phyloP scores from a whole-genome alignment of 176 grass and related monocot species.

The Tillandsia leiboldiana region DNA sequence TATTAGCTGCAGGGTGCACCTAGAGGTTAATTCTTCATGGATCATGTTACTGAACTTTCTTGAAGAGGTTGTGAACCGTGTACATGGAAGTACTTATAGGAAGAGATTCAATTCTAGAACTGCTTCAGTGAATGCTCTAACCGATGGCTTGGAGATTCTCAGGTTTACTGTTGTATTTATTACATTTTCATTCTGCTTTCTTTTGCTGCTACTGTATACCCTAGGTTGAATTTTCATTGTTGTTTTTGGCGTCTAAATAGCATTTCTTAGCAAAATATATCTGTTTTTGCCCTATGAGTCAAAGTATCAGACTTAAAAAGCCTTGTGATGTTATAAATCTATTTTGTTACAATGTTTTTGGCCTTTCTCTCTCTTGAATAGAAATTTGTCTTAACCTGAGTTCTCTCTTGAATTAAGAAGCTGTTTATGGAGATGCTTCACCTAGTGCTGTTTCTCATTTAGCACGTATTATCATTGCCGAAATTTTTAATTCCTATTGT shows the following conservation, averaged over 20 bases:
- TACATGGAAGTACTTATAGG: constrained; percentile 24
- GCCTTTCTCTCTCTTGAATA: no score
- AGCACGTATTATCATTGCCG: not conserved
- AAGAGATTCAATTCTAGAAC: constrained; percentile 25
- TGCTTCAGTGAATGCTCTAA: constrained; percentile 26
- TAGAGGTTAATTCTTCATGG: constrained; percentile 47
- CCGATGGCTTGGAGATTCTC: constrained; percentile 59
- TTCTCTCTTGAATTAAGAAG: not conserved
- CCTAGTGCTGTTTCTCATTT: not conserved
- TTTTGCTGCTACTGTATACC: no score
- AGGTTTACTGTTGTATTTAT: constrained; percentile 58
- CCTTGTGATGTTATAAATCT: no score
- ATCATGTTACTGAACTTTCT: constrained; percentile 59
- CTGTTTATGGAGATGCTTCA: not conserved
- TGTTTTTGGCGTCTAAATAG: no score
- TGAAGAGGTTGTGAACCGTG: constrained; percentile 39
- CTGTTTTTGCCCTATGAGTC: no score
- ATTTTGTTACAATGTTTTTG: no score
- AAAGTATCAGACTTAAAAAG: no score
- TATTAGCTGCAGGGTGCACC: constrained; percentile 50
- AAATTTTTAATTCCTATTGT: not conserved
- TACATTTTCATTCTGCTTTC: no score
- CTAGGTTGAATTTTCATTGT: no score
- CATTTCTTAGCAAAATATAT: no score
- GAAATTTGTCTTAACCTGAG: not conserved